A percentile compares a stretch with the other conserved stretches of the same genome.
Conservation (phyloP, 208 protist species). For the Kentomonas sorsogonicus region DNA sequence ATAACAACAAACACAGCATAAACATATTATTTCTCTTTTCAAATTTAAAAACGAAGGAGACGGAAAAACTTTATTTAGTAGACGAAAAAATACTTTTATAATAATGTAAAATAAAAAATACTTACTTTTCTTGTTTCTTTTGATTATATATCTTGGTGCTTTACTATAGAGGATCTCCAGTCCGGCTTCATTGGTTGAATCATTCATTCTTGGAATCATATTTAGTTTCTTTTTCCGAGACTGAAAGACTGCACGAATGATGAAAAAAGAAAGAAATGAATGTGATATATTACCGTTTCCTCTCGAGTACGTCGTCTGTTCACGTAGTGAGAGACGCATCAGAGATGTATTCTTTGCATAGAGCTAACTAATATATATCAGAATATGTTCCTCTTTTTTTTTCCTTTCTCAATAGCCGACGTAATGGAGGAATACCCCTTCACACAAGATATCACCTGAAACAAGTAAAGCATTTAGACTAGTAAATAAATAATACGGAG, state of each 20-base stretch:
- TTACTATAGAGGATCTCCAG: not conserved
- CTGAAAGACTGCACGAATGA: not conserved
- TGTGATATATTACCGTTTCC: conserved; percentile 4
- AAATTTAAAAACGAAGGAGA: not conserved
- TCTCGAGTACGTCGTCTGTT: no score
- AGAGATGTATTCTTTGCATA: no score
- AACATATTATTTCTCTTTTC: not conserved
- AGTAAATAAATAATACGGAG: no score
- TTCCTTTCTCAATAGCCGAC: no score
- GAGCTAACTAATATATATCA: no score
- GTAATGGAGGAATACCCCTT: no score
- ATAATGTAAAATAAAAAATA: conserved; percentile 8
- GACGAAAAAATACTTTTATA: not conserved
- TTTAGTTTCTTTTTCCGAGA: conserved; percentile 4
- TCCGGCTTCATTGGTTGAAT: not conserved
- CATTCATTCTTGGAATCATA: not conserved
- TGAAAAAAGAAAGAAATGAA: conserved; percentile 1
- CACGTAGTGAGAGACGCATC: no score
- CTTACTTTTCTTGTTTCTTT: conserved; percentile 2
- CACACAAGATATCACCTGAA: no score
- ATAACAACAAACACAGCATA: not conserved
- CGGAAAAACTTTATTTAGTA: not conserved
- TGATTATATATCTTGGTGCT: not conserved
- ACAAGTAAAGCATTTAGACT: no score
- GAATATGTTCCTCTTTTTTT: no score